Percentiles rank a stretch among this genome's conserved stretches.
These are phyloP conservation scores for Zygotorulaspora chibaensis DNA, from an alignment of 805 yeast genomes.

Conservation along the genomic window DNA sequence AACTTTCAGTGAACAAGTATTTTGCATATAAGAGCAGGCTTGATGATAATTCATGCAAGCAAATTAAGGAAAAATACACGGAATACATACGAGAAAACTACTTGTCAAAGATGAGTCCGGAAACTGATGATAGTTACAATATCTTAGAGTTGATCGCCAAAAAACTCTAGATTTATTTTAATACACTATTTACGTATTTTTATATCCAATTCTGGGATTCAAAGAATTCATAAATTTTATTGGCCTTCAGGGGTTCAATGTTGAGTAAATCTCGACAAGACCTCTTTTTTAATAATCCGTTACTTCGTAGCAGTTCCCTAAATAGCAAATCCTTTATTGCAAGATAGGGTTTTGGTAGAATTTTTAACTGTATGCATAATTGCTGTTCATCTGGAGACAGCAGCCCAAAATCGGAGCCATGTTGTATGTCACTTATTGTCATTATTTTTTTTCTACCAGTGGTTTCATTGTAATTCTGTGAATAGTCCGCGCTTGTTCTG, in stretches of 20 bases:
- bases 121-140: constrained; percentile 28
- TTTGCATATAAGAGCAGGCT: constrained; percentile 52
- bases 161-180: constrained; percentile 21
- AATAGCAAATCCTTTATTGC: constrained; percentile 88
- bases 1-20: constrained; percentile 66
- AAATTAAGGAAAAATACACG: constrained; percentile 37
- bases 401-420: constrained; percentile 76
- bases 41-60: constrained; percentile 32
- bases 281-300: constrained; percentile 78
- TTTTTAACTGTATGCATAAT: constrained; percentile 75
- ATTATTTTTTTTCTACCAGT: constrained; percentile 39
- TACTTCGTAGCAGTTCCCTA: constrained; percentile 79
- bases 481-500: constrained; percentile 26
- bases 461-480: constrained; percentile 26
- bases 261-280: constrained; percentile 80
- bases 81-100: constrained; percentile 34
- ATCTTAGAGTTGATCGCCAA: constrained; percentile 33
- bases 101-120: constrained; percentile 26
- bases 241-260: constrained; percentile 82
- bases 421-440: constrained; percentile 63
- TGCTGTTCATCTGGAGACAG: constrained; percentile 84
- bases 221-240: constrained; percentile 87
- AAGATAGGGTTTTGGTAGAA: constrained; percentile 88
- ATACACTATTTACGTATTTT: constrained; percentile 6
- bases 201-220: constrained; percentile 83